A percentile compares a stretch with the other conserved stretches of the same genome.
Evolutionary conservation across 352 stramenopile genomes (phyloP).

Genomic region (Globisporangium recalcitrans): DNA sequence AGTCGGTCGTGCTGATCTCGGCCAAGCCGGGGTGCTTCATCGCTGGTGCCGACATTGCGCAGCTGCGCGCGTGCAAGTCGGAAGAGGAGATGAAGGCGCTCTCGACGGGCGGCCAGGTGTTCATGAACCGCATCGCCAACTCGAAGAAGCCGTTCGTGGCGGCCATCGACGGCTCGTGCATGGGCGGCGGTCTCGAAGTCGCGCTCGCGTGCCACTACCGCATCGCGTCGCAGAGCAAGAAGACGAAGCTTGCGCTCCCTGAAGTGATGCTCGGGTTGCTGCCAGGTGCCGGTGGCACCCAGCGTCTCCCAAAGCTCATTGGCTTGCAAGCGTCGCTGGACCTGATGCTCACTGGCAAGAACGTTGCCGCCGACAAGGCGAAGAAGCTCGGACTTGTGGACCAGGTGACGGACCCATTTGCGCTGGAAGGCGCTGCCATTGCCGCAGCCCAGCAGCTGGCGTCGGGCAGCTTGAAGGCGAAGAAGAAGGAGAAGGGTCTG

Average conservation of each 20-base stretch:
- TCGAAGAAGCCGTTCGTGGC: conserved; percentile 94
- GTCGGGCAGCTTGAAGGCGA: conserved; percentile 87
- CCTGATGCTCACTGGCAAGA: conserved; percentile 98
- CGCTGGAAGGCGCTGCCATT: conserved; percentile 91
- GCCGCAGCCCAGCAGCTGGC: conserved; percentile 85
- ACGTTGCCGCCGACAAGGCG: conserved; percentile 93
- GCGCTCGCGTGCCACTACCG: conserved; percentile 97
- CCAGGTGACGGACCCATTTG: conserved; percentile 88
- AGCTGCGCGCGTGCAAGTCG: conserved; percentile 86
- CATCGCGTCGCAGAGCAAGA: conserved; percentile 92
- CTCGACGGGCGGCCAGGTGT: conserved; percentile 90
- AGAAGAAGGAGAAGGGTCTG: conserved; percentile 88
- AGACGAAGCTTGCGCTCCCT: conserved; percentile 95
- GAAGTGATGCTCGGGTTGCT: conserved; percentile 97
- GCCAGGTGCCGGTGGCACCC: conserved; percentile 96
- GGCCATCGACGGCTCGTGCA: conserved; percentile 95
- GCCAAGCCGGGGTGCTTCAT: conserved; percentile 98
- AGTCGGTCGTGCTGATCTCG: conserved; percentile 97
- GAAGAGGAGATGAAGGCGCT: conserved; percentile 91
- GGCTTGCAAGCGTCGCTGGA: conserved; percentile 92
- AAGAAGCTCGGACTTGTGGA: conserved; percentile 98
- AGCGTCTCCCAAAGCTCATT: conserved; percentile 93
- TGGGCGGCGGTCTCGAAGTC: conserved; percentile 97
- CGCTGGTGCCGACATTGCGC: conserved; percentile 96
- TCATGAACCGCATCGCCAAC: conserved; percentile 88